Percentiles rank a stretch among this genome's conserved stretches.
phyloP scores from a whole-genome alignment of 805 yeast species.

The Kodamaea sagamina region DNA sequence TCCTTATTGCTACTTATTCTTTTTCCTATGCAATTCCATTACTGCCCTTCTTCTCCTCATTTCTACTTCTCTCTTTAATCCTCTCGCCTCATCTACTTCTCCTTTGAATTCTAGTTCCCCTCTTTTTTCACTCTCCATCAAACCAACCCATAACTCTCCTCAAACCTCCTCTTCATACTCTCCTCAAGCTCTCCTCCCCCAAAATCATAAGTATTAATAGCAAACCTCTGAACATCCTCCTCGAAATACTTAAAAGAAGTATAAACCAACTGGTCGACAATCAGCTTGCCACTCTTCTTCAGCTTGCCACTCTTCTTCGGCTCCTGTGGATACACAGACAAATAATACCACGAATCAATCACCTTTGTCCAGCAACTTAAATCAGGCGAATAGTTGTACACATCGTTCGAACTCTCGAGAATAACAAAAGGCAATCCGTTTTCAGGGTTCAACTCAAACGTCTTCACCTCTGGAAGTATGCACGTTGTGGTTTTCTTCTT shows the following conservation, averaged over 20 bases:
- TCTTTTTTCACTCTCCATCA: neutral
- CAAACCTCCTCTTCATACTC: conserved; percentile 8
- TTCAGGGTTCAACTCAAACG: conserved; percentile 32
- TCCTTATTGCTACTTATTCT: too few relatives aligned
- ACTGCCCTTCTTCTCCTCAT: too few relatives aligned
- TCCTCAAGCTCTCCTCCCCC: conserved; percentile 10
- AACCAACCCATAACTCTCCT: conserved; percentile 4
- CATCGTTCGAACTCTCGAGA: conserved; percentile 34
- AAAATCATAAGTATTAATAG: conserved; percentile 14
- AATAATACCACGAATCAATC: conserved; percentile 47
- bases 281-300: conserved; percentile 1
- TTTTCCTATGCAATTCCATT: too few relatives aligned
- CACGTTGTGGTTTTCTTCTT: conserved; percentile 8
- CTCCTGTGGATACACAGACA: conserved; percentile 14
- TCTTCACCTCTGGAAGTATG: conserved; percentile 10
- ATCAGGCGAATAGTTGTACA: conserved; percentile 44
- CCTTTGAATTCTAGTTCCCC: too few relatives aligned
- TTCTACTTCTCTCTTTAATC: too few relatives aligned
- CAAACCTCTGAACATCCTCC: conserved; percentile 13
- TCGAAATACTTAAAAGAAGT: conserved; percentile 12
- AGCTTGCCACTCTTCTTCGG: neutral
- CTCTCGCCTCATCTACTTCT: too few relatives aligned
- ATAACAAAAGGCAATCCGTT: conserved; percentile 47
- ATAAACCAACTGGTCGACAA: conserved; percentile 8
- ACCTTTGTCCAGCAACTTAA: conserved; percentile 50